Conservation (phyloP, 2,329 filamentous ascomycete genomes). For the Penicillium sclerotiorum region DNA sequence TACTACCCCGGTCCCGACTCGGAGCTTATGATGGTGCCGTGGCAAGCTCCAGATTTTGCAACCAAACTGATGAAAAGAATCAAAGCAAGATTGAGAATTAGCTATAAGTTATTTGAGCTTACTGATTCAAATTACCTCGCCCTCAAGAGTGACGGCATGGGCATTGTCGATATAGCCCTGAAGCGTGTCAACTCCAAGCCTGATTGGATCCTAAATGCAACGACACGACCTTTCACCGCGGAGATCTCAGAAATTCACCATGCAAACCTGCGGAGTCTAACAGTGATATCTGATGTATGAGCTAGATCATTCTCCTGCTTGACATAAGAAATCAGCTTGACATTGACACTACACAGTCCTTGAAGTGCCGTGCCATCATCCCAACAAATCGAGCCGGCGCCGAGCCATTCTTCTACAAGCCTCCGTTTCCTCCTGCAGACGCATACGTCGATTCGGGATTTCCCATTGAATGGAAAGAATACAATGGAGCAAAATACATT, state of each 20-base stretch:
- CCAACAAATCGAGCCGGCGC: background rate
- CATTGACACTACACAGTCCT: background rate
- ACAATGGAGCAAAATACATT: background rate
- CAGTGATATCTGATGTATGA: background rate
- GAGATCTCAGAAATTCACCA: background rate
- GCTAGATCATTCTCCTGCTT: no score
- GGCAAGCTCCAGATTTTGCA: background rate
- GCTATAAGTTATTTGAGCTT: background rate
- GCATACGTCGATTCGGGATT: background rate
- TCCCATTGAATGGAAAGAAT: no score
- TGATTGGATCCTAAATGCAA: background rate
- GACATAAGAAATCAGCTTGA: no score
- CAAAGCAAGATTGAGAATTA: background rate
- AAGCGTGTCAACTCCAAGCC: background rate
- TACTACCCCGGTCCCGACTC: no score
- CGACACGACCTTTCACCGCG: background rate
- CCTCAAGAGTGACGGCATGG: background rate
- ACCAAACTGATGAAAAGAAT: background rate
- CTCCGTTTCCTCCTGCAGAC: background rate
- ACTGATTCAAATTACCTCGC: background rate
- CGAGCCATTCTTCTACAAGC: background rate
- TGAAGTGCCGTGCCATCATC: background rate
- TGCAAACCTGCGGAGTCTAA: background rate
- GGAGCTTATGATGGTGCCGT: no score
- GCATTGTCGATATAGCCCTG: background rate